Evolutionary conservation across 2,329 filamentous ascomycete species (phyloP).

Genomic region (Teratosphaeria zuluensis): DNA sequence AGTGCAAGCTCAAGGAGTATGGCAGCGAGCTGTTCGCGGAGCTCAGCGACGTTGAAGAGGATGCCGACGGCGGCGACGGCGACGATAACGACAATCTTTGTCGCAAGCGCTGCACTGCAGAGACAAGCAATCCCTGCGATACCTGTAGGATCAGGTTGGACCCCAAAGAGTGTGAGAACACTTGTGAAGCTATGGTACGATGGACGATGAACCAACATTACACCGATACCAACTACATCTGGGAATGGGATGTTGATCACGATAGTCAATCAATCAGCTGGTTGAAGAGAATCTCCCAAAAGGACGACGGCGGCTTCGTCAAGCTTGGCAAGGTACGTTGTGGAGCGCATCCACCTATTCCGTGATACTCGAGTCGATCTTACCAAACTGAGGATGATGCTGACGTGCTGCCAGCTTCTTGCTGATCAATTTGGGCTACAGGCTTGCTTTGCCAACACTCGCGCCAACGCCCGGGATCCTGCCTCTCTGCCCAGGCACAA

Average conservation of each 20-base stretch:
- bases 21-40: background rate
- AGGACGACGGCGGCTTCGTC: slow-evolving; percentile 3
- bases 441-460: slow-evolving; percentile 6
- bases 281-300: slow-evolving; percentile 1
- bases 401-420: slow-evolving; percentile 4
- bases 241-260: too few relatives aligned
- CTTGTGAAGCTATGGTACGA: slow-evolving; percentile 1
- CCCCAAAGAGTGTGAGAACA: slow-evolving; percentile 1
- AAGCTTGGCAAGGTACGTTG: slow-evolving; percentile 5
- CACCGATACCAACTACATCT: too few relatives aligned
- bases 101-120: slow-evolving; percentile 2
- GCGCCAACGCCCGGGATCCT: slow-evolving; percentile 6
- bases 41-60: background rate
- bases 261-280: too few relatives aligned
- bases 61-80: too few relatives aligned
- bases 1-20: too few relatives aligned
- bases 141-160: background rate
- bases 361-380: too few relatives aligned
- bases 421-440: slow-evolving; percentile 10
- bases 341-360: background rate
- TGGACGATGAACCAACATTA: background rate
- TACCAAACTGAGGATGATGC: too few relatives aligned
- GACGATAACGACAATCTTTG: background rate
- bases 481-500: slow-evolving; percentile 4
- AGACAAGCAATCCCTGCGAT: background rate